Evolutionary conservation across 1,284 basidiomycete genomes (phyloP).

Genomic region (Leccinum subrobustum): DNA sequence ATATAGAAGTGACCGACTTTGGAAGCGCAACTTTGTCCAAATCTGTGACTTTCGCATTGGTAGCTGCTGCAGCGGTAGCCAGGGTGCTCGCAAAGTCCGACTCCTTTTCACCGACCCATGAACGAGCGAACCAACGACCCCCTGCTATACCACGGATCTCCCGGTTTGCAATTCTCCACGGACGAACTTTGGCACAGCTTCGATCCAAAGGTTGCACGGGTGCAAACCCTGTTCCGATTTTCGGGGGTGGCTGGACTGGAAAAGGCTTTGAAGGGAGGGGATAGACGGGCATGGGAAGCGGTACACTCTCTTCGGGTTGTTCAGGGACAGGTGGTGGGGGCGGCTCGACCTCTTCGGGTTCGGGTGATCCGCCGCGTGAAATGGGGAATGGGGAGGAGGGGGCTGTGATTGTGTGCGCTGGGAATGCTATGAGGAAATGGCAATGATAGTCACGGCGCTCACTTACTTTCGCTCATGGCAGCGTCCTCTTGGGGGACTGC

Average conservation of each 20-base stretch:
- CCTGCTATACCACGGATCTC: conserved; percentile 78
- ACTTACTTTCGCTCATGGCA: conserved; percentile 46
- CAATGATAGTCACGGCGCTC: neutral
- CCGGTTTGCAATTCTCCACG: conserved; percentile 68
- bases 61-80: conserved; percentile 29
- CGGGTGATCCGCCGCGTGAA: conserved; percentile 27
- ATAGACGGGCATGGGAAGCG: conserved; percentile 69
- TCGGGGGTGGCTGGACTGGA: conserved; percentile 71
- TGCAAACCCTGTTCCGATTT: conserved; percentile 70
- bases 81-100: conserved; percentile 51
- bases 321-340: conserved; percentile 40
- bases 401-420: conserved; percentile 43
- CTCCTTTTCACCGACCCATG: conserved; percentile 80
- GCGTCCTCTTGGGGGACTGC: conserved; percentile 30
- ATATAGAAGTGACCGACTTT: conserved; percentile 39
- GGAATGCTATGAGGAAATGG: conserved; percentile 1
- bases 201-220: conserved; percentile 64
- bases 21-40: conserved; percentile 34
- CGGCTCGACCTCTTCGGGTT: conserved; percentile 29
- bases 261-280: conserved; percentile 77
- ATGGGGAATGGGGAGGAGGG: conserved; percentile 44
- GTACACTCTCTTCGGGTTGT: conserved; percentile 51
- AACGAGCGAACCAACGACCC: conserved; percentile 70
- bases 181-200: conserved; percentile 55
- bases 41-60: conserved; percentile 30